Evolutionary conservation across 441 rosid genomes (phyloP).

Genomic region (Daphne laureola): DNA sequence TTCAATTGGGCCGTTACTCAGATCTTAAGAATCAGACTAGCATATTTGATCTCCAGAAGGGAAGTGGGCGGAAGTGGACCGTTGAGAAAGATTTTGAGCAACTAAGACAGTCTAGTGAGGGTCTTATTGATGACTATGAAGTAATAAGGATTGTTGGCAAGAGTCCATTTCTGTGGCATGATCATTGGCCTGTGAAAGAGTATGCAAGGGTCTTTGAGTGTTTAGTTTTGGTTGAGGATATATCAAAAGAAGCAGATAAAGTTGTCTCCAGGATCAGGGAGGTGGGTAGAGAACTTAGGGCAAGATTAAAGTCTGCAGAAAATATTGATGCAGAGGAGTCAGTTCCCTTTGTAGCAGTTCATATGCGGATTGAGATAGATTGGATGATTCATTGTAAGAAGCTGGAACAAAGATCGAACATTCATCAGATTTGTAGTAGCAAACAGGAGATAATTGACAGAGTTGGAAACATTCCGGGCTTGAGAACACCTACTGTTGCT

Average conservation of each 20-base stretch:
- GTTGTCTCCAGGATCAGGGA: slow-evolving; percentile 67
- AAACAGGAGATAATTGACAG: slow-evolving; percentile 67
- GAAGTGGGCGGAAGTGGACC: slow-evolving; percentile 98
- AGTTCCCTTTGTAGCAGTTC: slow-evolving; percentile 68
- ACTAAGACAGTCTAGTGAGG: slow-evolving; percentile 30
- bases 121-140: slow-evolving; percentile 47
- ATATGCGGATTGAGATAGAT: slow-evolving; percentile 95
- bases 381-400: slow-evolving; percentile 99
- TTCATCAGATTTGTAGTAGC: slow-evolving; percentile 80
- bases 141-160: slow-evolving; percentile 64
- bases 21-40: slow-evolving; percentile 41
- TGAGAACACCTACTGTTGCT: slow-evolving; percentile 42
- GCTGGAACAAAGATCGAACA: slow-evolving; percentile 54
- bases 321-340: slow-evolving; percentile 11
- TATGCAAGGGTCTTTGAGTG: slow-evolving; percentile 87
- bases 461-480: slow-evolving; percentile 55
- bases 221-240: slow-evolving; percentile 64
- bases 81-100: slow-evolving; percentile 71
- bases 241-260: slow-evolving; percentile 61
- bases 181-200: slow-evolving; percentile 90
- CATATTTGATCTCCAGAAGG: slow-evolving; percentile 54
- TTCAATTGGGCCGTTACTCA: slow-evolving; percentile 48
- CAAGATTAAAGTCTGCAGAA: slow-evolving; percentile 11
- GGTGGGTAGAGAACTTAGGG: slow-evolving; percentile 34
- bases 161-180: slow-evolving; percentile 94